These are phyloP conservation scores for Larix kaempferi DNA, from an alignment of 75 land plant species.

Conservation along the genomic window DNA sequence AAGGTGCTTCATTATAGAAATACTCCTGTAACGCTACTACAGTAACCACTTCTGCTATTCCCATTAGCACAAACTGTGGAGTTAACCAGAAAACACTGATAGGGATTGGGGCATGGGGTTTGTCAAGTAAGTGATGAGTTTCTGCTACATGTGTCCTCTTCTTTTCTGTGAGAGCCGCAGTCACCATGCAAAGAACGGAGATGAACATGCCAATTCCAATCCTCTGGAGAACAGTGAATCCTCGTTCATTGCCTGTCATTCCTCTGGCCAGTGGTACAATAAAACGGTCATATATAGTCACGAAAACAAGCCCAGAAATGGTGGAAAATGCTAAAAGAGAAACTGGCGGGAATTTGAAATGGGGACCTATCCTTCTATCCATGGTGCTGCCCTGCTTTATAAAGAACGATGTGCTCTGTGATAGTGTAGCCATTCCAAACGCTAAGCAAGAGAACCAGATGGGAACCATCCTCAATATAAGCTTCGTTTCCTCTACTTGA, in stretches of 20 bases:
- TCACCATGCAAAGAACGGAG: conserved; percentile 10
- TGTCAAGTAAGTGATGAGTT: background rate
- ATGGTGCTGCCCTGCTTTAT: conserved; percentile 31
- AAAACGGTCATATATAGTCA: conserved; percentile 25
- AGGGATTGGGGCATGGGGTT: background rate
- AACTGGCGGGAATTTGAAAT: conserved; percentile 30
- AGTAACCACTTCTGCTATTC: conserved; percentile 20
- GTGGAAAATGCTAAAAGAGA: conserved; percentile 28
- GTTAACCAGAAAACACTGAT: conserved; percentile 16
- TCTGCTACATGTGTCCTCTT: conserved; percentile 19
- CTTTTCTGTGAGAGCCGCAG: conserved; percentile 33
- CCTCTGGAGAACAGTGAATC: conserved; percentile 21
- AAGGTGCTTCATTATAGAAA: conserved; percentile 24
- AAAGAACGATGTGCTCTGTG: conserved; percentile 28
- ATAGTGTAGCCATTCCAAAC: conserved; percentile 1
- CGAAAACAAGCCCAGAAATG: conserved; percentile 14
- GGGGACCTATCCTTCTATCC: conserved; percentile 16
- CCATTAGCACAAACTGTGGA: conserved; percentile 20
- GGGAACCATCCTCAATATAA: conserved; percentile 30
- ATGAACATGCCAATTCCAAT: conserved; percentile 22
- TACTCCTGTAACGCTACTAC: conserved; percentile 30
- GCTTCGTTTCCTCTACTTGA: conserved; percentile 46
- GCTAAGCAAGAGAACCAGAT: conserved; percentile 28
- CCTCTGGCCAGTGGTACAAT: conserved; percentile 26
- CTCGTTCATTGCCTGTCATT: conserved; percentile 11